Base-by-base conservation (phyloP, 805 yeast species). In the Yamadazyma olivae region DNA sequence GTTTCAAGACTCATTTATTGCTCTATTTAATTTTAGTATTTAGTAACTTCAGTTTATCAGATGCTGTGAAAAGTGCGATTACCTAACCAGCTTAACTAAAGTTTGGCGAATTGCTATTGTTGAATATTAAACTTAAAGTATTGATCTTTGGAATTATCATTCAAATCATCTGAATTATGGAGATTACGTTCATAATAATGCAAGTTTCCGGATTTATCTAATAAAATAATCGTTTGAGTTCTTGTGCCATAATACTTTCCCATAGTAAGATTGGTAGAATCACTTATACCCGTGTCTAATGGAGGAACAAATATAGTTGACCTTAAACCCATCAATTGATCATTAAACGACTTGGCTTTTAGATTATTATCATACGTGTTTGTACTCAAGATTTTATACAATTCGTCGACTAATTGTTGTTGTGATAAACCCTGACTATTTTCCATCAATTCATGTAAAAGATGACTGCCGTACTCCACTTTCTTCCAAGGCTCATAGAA, bases 181-280 rank as follows among this genome's bases (percentile, higher is more conserved):
- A 83, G 47, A 38, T 76, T 75, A 32, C 68, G 64, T 53, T 89
- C 96, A 10, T 74, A 61, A 55, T 83, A 85, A 32, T 73, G 71
- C 15, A 83, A 59, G 9, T 24, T 60, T 38, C 49, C 85, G 69
- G 26, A 50, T 39, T 67, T 70, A 50, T 75, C 77, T 7, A 84
- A 68, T 16, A 86, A 48, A 3, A 88, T 68, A 2, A 88, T 74
- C 0, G 95, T 87, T 55, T 89, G 96, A 0, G 96, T 85, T 36
- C 96, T 63, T 0, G 97, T 89, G 0, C 96, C 96, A 53, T 88
- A 90, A 49, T 67, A 79, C 16, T 65, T 57, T 0, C 88, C 87
- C 12, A 67, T 40, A 2, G 51, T 45, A 13, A 27, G 21, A 31
- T 39, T 45, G 12, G 36, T 35, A 6, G 27, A n/a, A 13, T 26